Conservation (phyloP, 106 monocot genomes). For the Dendrobium officinale region DNA sequence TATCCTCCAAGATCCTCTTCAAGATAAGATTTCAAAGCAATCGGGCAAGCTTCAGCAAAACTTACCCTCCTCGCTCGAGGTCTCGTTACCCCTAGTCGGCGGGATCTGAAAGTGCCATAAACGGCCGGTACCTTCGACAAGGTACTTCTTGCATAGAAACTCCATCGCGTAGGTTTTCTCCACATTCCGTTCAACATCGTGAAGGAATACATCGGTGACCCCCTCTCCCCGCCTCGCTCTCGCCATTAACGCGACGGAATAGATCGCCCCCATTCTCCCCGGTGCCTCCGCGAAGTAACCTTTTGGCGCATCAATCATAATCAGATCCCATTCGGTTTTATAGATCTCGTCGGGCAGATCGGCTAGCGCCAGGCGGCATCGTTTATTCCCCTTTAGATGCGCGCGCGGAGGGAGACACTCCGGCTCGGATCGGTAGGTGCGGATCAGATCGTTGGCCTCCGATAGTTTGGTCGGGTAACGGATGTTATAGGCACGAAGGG, state of each 20-base stretch:
- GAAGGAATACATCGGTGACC: slow-evolving; percentile 75
- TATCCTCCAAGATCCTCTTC: not conserved
- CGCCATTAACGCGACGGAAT: slow-evolving; percentile 74
- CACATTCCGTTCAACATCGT: slow-evolving; percentile 65
- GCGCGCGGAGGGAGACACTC: slow-evolving; percentile 36
- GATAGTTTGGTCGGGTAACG: slow-evolving; percentile 46
- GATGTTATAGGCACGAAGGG: slow-evolving; percentile 37
- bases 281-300: slow-evolving; percentile 75
- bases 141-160: slow-evolving; percentile 69
- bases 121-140: slow-evolving; percentile 38
- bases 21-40: not conserved
- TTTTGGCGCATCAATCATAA: slow-evolving; percentile 90
- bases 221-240: slow-evolving; percentile 53
- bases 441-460: slow-evolving; percentile 39
- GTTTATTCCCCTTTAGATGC: slow-evolving; percentile 24
- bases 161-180: slow-evolving; percentile 64
- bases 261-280: slow-evolving; percentile 92
- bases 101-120: slow-evolving; percentile 87
- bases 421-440: slow-evolving; percentile 22
- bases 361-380: slow-evolving; percentile 49
- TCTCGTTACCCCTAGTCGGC: slow-evolving; percentile 18
- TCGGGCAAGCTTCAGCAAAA: slow-evolving; percentile 21
- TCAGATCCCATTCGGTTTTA: slow-evolving; percentile 82
- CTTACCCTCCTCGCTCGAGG: not conserved
- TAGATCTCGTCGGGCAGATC: slow-evolving; percentile 45